Base-by-base conservation (phyloP, 495 filamentous ascomycete genomes). In the Hamigera avellanea region DNA sequence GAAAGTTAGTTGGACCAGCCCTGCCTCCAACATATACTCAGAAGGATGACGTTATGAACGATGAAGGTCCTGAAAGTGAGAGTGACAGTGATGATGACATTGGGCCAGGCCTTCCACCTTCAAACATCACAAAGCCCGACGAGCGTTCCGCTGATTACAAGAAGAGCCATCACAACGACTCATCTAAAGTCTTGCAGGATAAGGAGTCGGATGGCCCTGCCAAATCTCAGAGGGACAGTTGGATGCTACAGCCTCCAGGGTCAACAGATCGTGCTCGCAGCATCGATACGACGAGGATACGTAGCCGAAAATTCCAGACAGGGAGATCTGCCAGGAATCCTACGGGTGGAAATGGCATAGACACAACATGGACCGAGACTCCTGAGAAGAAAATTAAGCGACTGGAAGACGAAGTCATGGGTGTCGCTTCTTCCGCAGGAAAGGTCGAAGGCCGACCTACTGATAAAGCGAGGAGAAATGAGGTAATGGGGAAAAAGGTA, bases 161-260 rank as follows among this genome's bases (percentile, higher is more conserved):
- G 40, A 51, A 33, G 31, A 47, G 32, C 26, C 42, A 43, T 12
- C 26, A 46, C 33, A 9, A 23, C 19, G 44, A 39, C 12, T 35
- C 21, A 33, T 43, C 38, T 28, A 47, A 54, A 51, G 14, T 44
- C 50, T 30, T 40, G 50, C 19, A 30, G 48, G 10, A 54, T 58
- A 4, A 49, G 61, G 5, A 59, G 66, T 5, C 13, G 3, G 13
- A 6, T 14, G n/a, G n/a, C 15, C 4, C 4, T 32, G 30, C 2
- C 37, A 69, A 68, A 43, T 56, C 54, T 13, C 67, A 71, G 40
- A 76, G 91, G 37, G 91, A 93, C 61, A 78, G 85, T 48, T 98
- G 91, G 91, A 98, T 98, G 91, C 68, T 89, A 19, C 73, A 80
- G 6, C 91, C 89, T 0, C 91, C 91, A 0, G 73, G 72, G 3